Conservation (phyloP, 306 rosid species). For the Ochetophila trinervis region DNA sequence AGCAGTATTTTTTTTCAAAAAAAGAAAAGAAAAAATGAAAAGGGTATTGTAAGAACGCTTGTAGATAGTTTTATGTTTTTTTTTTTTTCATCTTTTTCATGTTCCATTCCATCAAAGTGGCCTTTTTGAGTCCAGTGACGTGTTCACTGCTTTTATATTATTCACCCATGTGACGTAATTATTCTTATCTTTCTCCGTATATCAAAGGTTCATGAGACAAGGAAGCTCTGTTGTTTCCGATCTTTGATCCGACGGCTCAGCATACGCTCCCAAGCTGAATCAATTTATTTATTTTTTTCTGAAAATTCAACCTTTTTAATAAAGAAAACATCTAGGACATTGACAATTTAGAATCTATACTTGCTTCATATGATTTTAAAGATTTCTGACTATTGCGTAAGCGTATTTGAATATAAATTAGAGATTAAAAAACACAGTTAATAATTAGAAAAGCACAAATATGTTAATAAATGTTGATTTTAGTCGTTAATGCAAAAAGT, state of each 20-base stretch:
- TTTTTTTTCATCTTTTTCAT: not conserved
- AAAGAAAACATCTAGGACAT: too few species aligned
- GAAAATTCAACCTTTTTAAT: too few species aligned
- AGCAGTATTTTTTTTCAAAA: not conserved
- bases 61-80: slow-evolving; percentile 16
- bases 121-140: slow-evolving; percentile 13
- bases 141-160: not conserved
- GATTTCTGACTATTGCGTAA: too few species aligned
- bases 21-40: not conserved
- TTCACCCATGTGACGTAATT: slow-evolving; percentile 24
- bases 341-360: too few species aligned
- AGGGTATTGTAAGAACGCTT: slow-evolving; percentile 14
- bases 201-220: slow-evolving; percentile 14
- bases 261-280: too few species aligned
- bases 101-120: slow-evolving; percentile 25
- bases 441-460: too few species aligned
- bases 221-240: not conserved
- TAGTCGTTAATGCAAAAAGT: too few species aligned
- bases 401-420: too few species aligned
- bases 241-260: slow-evolving; percentile 13
- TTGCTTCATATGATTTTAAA: too few species aligned
- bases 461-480: too few species aligned
- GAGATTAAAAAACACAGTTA: too few species aligned
- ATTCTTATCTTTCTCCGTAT: not conserved
- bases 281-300: too few species aligned